Evolutionary conservation across 345 rosid species (phyloP).

Genomic region (Trapa incisa): DNA sequence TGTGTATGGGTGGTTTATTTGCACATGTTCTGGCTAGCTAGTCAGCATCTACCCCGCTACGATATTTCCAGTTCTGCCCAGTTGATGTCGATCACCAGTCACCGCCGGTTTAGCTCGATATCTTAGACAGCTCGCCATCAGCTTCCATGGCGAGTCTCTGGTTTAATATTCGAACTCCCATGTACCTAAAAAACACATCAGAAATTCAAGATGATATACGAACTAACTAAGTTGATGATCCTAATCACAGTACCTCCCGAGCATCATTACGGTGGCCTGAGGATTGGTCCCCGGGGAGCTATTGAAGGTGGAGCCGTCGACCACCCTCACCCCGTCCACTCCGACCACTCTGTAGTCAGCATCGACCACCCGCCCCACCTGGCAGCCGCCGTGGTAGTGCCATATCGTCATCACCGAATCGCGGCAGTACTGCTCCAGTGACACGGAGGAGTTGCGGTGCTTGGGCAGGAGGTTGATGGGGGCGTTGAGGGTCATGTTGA

Average conservation of each 20-base stretch:
- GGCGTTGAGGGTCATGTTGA: conserved; percentile 13
- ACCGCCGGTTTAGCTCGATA: too few relatives aligned
- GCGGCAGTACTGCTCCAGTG: conserved; percentile 56
- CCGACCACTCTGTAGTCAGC: conserved; percentile 54
- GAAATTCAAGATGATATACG: too few relatives aligned
- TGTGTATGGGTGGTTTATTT: too few relatives aligned
- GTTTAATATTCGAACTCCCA: conserved; percentile 35
- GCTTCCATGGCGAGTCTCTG: conserved; percentile 25
- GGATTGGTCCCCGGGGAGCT: conserved; percentile 84
- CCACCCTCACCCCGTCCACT: conserved; percentile 35
- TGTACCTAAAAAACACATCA: conserved; percentile 23
- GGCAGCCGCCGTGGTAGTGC: conserved; percentile 94
- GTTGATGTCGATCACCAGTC: too few relatives aligned
- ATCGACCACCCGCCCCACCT: conserved; percentile 66
- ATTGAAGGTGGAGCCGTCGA: conserved; percentile 73
- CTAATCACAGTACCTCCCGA: conserved; percentile 49
- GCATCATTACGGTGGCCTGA: conserved; percentile 98
- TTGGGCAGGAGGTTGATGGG: conserved; percentile 62
- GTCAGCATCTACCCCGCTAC: too few relatives aligned
- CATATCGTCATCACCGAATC: conserved; percentile 87
- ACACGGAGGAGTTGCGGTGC: conserved; percentile 32
- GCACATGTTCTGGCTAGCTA: too few relatives aligned
- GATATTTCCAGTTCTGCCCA: too few relatives aligned
- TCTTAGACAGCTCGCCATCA: too few relatives aligned
- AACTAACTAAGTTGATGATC: too few relatives aligned